Conservation (phyloP, 345 rosid species). For the Corchorus olitorius region DNA sequence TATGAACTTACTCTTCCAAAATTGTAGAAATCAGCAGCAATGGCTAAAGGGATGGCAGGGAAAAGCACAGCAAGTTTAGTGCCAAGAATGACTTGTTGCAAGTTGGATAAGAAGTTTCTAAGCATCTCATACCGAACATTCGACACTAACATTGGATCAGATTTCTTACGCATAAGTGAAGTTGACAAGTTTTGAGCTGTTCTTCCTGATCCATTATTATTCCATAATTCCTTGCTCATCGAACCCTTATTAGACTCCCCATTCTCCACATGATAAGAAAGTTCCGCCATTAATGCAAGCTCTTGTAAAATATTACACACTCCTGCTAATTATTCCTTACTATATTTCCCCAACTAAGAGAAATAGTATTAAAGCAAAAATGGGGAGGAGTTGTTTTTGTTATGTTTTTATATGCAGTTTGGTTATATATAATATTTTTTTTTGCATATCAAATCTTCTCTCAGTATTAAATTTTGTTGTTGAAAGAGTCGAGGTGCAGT, state of each 20-base stretch:
- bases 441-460: too few species aligned
- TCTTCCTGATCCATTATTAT: slow-evolving; percentile 2
- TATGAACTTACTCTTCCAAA: slow-evolving; percentile 43
- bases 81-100: slow-evolving; percentile 49
- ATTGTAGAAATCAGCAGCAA: slow-evolving; percentile 39
- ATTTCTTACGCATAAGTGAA: slow-evolving; percentile 40
- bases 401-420: slow-evolving; percentile 1
- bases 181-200: slow-evolving; percentile 35
- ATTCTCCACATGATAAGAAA: slow-evolving; percentile 30
- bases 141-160: slow-evolving; percentile 36
- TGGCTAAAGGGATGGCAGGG: slow-evolving; percentile 56
- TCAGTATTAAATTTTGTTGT: background rate
- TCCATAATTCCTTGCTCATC: slow-evolving; percentile 13
- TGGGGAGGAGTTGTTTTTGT: background rate
- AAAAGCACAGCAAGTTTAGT: slow-evolving; percentile 57
- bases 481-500: slow-evolving; percentile 4
- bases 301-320: too few species aligned
- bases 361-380: background rate
- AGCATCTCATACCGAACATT: slow-evolving; percentile 35
- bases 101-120: slow-evolving; percentile 35
- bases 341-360: background rate
- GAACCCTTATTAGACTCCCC: slow-evolving; percentile 21
- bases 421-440: background rate
- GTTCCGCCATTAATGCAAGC: slow-evolving; percentile 26
- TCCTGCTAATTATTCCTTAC: background rate